Percentiles rank a stretch among this genome's conserved stretches.
These are phyloP conservation scores for Globisporangium polare DNA, from an alignment of 352 stramenopile species.

Conservation along the genomic window DNA sequence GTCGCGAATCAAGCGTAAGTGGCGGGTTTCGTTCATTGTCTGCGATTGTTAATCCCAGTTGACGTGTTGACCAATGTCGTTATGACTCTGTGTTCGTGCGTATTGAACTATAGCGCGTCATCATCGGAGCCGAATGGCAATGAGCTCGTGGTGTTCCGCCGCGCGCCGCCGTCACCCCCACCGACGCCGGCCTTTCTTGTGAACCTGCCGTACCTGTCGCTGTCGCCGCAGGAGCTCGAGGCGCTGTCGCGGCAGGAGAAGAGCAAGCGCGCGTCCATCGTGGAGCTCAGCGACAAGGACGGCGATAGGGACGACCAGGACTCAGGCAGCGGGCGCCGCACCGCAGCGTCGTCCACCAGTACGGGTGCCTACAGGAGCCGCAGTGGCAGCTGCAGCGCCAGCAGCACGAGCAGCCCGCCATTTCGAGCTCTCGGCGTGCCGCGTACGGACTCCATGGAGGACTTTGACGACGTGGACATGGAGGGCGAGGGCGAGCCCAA, in stretches of 20 bases:
- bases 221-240: slow-evolving; percentile 44
- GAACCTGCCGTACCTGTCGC: slow-evolving; percentile 38
- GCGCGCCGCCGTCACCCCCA: slow-evolving; percentile 1
- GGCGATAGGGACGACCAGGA: slow-evolving; percentile 10
- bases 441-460: slow-evolving; percentile 24
- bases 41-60: background rate
- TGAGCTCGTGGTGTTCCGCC: slow-evolving; percentile 39
- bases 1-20: slow-evolving; percentile 33
- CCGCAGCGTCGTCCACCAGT: background rate
- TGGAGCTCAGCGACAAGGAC: slow-evolving; percentile 6
- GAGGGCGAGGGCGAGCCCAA: slow-evolving; percentile 22
- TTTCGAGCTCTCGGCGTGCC: slow-evolving; percentile 37
- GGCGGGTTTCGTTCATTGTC: background rate
- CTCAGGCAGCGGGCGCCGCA: slow-evolving; percentile 3
- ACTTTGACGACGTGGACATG: slow-evolving; percentile 47
- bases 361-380: slow-evolving; percentile 9
- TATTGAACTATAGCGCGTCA: slow-evolving; percentile 1
- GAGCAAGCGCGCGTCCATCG: slow-evolving; percentile 11
- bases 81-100: background rate
- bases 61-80: background rate
- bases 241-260: slow-evolving; percentile 36
- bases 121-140: slow-evolving; percentile 18
- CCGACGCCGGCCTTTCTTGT: slow-evolving; percentile 12
- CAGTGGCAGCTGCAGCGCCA: slow-evolving; percentile 27
- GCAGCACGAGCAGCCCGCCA: slow-evolving; percentile 21